A percentile compares a stretch with the other conserved stretches of the same genome.
Evolutionary conservation across 108 stramenopile species (phyloP).

Genomic region (Nitzschia inconspicua): DNA sequence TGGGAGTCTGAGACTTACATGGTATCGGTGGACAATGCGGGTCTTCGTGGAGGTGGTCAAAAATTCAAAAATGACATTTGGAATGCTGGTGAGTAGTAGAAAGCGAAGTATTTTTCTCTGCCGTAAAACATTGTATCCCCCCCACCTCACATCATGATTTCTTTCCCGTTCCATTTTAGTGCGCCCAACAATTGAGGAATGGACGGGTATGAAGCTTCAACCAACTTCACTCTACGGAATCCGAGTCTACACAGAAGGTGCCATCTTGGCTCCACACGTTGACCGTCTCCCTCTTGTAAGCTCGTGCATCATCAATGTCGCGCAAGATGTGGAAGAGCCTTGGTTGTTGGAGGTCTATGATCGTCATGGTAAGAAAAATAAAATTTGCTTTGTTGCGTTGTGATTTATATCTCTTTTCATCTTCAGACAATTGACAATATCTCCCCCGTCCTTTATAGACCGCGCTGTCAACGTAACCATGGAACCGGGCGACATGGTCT

Average conservation of each 20-base stretch:
- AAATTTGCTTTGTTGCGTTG: slow-evolving; percentile 75
- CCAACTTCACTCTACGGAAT: slow-evolving; percentile 90
- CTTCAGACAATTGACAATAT: slow-evolving; percentile 64
- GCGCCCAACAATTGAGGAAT: slow-evolving; percentile 85
- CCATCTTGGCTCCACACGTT: slow-evolving; percentile 87
- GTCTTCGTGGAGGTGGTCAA: slow-evolving; percentile 63
- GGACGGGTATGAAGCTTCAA: slow-evolving; percentile 85
- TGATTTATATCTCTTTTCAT: too few relatives aligned
- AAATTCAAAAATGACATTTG: slow-evolving; percentile 68
- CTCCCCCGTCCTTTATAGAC: too few relatives aligned
- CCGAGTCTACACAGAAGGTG: slow-evolving; percentile 78
- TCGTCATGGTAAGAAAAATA: slow-evolving; percentile 82
- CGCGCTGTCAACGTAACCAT: slow-evolving; percentile 87
- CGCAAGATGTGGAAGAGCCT: slow-evolving; percentile 88
- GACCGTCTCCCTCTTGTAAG: slow-evolving; percentile 89
- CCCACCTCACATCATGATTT: too few relatives aligned
- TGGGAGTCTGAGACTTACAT: slow-evolving; percentile 74
- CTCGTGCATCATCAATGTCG: slow-evolving; percentile 89
- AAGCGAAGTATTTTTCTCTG: too few relatives aligned
- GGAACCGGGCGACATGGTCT: slow-evolving; percentile 88
- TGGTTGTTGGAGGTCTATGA: slow-evolving; percentile 87
- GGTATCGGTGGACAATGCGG: slow-evolving; percentile 70
- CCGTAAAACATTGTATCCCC: too few relatives aligned
- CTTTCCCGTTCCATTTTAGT: too few relatives aligned
- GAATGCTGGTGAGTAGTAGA: slow-evolving; percentile 68